Evolutionary conservation across 1,139 yeast genomes (phyloP).

Genomic region (Debaryomyces sp.): DNA sequence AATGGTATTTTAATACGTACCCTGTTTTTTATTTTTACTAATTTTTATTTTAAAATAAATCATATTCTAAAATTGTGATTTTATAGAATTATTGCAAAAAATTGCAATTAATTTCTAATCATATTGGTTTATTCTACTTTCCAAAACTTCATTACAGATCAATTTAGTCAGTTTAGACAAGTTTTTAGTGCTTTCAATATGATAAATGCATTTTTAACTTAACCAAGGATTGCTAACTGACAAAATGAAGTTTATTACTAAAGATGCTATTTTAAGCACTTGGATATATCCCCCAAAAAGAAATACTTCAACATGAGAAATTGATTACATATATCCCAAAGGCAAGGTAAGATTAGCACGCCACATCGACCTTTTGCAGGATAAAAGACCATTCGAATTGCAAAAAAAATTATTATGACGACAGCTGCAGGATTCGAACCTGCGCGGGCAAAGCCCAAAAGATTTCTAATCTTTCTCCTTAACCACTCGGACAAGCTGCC

Average conservation of each 20-base stretch:
- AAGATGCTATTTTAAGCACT: no score
- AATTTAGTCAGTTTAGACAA: neutral
- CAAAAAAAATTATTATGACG: conserved; percentile 29
- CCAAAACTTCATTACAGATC: neutral
- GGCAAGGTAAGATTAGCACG: no score
- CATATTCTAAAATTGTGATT: neutral
- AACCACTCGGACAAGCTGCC: conserved; percentile 62
- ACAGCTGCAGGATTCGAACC: conserved; percentile 63
- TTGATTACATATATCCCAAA: no score
- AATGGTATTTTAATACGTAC: no score
- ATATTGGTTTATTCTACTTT: neutral
- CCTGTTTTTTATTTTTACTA: neutral
- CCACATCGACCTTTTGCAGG: no score
- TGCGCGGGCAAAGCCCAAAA: conserved; percentile 64
- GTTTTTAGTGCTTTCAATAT: neutral
- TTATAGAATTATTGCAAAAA: neutral
- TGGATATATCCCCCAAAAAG: no score
- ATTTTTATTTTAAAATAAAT: neutral
- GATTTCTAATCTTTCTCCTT: conserved; percentile 61
- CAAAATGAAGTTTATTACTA: no score
- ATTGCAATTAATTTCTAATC: neutral
- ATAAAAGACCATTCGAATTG: no score
- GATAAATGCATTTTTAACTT: no score
- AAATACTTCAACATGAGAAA: no score
- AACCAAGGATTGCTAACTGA: no score